Conservation (phyloP, 495 filamentous ascomycete genomes). For the Articulospora tetracladia region DNA sequence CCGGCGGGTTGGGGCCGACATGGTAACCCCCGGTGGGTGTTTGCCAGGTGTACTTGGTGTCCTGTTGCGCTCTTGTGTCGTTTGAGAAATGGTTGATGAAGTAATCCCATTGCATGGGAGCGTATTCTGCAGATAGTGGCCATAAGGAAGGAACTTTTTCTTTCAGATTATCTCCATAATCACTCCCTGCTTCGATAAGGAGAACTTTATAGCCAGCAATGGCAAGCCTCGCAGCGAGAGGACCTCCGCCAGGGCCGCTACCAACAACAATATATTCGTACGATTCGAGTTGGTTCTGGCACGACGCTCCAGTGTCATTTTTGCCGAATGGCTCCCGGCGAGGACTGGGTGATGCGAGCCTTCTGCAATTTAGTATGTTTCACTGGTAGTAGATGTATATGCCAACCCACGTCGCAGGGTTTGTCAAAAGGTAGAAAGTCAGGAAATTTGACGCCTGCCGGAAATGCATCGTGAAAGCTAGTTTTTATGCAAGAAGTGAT, state of each 20-base stretch:
- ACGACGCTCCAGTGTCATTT: background rate
- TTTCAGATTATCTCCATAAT: constrained; percentile 32
- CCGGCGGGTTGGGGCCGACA: constrained; percentile 35
- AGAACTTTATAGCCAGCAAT: constrained; percentile 55
- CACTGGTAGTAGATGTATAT: background rate
- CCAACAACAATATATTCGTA: constrained; percentile 70
- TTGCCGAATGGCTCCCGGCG: background rate
- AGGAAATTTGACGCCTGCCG: no score
- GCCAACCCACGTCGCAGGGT: background rate
- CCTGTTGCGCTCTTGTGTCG: constrained; percentile 31
- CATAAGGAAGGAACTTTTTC: constrained; percentile 37
- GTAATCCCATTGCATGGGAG: constrained; percentile 37
- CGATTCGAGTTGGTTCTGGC: background rate
- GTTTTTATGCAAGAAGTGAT: no score
- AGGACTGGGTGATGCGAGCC: background rate
- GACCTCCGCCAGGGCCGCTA: constrained; percentile 61
- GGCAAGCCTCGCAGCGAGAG: constrained; percentile 58
- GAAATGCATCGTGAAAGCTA: no score
- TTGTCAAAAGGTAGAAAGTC: background rate
- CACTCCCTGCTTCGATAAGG: constrained; percentile 61
- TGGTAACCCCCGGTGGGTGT: constrained; percentile 35
- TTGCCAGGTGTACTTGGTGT: constrained; percentile 42
- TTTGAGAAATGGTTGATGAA: constrained; percentile 44
- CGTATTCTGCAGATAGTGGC: constrained; percentile 35
- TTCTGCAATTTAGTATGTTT: background rate